Evolutionary conservation across 768 basidiomycete genomes (phyloP).

Genomic region (Podaxis rugospora): DNA sequence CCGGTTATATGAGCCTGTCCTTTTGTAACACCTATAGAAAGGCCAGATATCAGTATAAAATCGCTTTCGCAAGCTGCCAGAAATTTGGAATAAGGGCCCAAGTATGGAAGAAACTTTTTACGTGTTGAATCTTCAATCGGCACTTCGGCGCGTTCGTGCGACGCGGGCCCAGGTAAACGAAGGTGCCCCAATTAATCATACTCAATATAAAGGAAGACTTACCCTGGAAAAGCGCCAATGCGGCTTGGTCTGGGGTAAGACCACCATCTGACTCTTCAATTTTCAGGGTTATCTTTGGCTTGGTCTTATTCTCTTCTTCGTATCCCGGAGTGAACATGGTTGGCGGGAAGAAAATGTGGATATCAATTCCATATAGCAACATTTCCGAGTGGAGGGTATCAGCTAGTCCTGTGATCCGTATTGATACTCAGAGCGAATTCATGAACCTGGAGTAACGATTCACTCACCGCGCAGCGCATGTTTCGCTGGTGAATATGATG

Average conservation of each 20-base stretch:
- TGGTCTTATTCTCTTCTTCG: constrained; percentile 70
- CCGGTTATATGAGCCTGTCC: constrained; percentile 74
- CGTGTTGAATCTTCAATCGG: not conserved
- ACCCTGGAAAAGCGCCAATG: constrained; percentile 58
- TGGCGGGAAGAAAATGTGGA: constrained; percentile 80
- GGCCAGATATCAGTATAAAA: not conserved
- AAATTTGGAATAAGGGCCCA: not conserved
- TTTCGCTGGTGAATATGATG: constrained; percentile 80
- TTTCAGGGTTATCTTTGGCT: constrained; percentile 69
- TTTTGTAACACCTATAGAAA: constrained; percentile 54
- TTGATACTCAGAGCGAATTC: not conserved
- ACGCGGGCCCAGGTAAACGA: constrained; percentile 1
- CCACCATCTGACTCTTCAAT: constrained; percentile 73
- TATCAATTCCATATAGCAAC: constrained; percentile 67
- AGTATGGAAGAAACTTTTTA: not conserved
- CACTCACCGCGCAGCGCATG: constrained; percentile 75
- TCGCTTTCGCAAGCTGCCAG: not conserved
- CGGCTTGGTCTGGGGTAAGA: constrained; percentile 59
- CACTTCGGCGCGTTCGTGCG: not conserved
- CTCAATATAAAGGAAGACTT: constrained; percentile 6
- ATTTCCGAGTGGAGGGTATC: constrained; percentile 81
- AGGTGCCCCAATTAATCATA: not conserved
- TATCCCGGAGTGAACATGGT: constrained; percentile 79
- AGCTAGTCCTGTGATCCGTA: constrained; percentile 56
- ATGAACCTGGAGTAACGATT: not conserved